A percentile compares a stretch with the other conserved stretches of the same genome.
These are phyloP conservation scores for Trichoderma semiorbis DNA, from an alignment of 2,329 filamentous ascomycete genomes.

Conservation along the genomic window DNA sequence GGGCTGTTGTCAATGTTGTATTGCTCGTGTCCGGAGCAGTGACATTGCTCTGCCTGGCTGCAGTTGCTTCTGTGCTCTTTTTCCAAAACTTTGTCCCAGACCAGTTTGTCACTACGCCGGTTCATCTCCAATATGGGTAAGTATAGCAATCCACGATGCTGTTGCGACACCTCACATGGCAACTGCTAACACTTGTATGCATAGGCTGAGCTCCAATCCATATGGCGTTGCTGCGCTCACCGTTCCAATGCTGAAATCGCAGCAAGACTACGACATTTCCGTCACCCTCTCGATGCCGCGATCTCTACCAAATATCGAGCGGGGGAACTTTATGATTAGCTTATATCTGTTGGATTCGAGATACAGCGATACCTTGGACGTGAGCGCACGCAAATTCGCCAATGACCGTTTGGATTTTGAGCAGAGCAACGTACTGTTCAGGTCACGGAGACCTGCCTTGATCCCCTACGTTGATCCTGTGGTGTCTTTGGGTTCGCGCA, in stretches of 20 bases:
- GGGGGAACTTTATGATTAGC: slow-evolving; percentile 94
- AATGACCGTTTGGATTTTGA: slow-evolving; percentile 36
- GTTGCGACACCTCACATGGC: background rate
- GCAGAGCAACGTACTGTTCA: slow-evolving; percentile 47
- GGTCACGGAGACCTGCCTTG: slow-evolving; percentile 70
- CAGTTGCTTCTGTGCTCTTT: slow-evolving; percentile 49
- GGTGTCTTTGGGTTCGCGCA: slow-evolving; percentile 57
- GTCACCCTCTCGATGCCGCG: slow-evolving; percentile 74
- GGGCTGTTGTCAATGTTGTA: slow-evolving; percentile 45
- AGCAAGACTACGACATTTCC: slow-evolving; percentile 81
- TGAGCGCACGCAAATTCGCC: slow-evolving; percentile 30
- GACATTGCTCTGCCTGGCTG: slow-evolving; percentile 46
- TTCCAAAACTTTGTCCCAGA: slow-evolving; percentile 57
- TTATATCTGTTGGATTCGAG: slow-evolving; percentile 61
- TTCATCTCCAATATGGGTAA: slow-evolving; percentile 59
- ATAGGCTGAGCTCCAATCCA: slow-evolving; percentile 48
- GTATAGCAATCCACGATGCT: slow-evolving; percentile 19
- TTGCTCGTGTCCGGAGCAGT: slow-evolving; percentile 43
- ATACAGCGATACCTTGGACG: slow-evolving; percentile 24
- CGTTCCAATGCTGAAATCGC: slow-evolving; percentile 55
- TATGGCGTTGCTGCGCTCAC: slow-evolving; percentile 49
- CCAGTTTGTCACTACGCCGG: slow-evolving; percentile 48
- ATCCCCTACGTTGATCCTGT: slow-evolving; percentile 74
- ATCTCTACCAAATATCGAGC: slow-evolving; percentile 68
- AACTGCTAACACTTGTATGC: background rate